Percentiles rank a stretch among this genome's conserved stretches.
Evolutionary conservation across 2,329 filamentous ascomycete genomes (phyloP).

Genomic region (Cladobotryum protrusum): DNA sequence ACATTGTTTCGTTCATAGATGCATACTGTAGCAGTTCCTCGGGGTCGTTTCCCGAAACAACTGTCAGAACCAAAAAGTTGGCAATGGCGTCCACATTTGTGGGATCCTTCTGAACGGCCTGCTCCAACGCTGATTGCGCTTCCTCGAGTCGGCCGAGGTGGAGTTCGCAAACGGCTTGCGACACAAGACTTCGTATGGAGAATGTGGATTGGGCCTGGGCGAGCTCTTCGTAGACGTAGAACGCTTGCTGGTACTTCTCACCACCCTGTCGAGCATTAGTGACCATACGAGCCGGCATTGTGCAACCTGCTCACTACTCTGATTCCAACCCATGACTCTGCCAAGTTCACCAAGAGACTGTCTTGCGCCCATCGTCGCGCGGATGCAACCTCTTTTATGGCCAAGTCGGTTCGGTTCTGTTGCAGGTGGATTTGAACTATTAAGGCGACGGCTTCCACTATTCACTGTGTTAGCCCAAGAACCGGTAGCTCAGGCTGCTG

Average conservation of each 20-base stretch:
- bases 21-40: constrained; percentile 57
- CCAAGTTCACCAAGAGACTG: constrained; percentile 85
- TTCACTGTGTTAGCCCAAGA: background rate
- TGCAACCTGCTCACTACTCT: constrained; percentile 55
- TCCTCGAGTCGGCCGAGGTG: constrained; percentile 86
- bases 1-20: background rate
- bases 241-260: constrained; percentile 92
- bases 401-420: constrained; percentile 87
- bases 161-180: constrained; percentile 85
- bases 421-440: constrained; percentile 89
- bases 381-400: constrained; percentile 78
- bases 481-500: too few species aligned
- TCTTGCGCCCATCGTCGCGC: constrained; percentile 95
- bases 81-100: constrained; percentile 69
- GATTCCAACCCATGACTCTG: constrained; percentile 91
- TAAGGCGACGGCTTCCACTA: constrained; percentile 71
- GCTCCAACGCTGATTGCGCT: constrained; percentile 77
- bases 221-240: constrained; percentile 96
- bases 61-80: constrained; percentile 74
- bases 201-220: constrained; percentile 80
- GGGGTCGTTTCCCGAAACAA: constrained; percentile 67
- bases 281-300: background rate
- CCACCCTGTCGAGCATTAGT: constrained; percentile 58
- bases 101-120: constrained; percentile 70
- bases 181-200: constrained; percentile 68